A percentile compares a stretch with the other conserved stretches of the same genome.
phyloP scores from a whole-genome alignment of 2,329 filamentous ascomycete genomes.

The Verticillium alfalfae region DNA sequence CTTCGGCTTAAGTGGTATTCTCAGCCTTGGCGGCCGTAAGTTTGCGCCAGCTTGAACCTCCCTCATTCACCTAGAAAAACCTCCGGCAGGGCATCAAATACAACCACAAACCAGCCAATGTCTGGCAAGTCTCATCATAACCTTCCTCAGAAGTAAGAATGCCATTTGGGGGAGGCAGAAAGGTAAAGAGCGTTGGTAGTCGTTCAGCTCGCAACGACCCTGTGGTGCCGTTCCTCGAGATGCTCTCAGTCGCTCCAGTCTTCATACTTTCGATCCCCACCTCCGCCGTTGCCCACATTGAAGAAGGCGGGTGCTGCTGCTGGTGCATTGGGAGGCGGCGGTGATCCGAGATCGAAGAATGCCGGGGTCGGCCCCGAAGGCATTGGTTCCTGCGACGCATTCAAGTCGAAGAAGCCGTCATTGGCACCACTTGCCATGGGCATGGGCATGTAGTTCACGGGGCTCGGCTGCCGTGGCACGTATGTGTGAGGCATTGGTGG shows the following conservation, averaged over 20 bases:
- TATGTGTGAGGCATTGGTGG: not conserved
- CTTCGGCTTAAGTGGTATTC: not conserved
- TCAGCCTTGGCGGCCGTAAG: not conserved
- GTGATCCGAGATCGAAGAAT: not conserved
- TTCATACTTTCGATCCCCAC: slow-evolving; percentile 5
- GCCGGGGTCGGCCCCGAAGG: not conserved
- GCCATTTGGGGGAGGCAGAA: too few species aligned
- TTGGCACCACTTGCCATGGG: not conserved
- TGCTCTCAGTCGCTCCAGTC: slow-evolving; percentile 3
- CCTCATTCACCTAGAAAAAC: not conserved
- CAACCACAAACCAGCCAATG: not conserved
- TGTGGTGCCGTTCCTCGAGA: not conserved
- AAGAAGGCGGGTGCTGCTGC: slow-evolving; percentile 8
- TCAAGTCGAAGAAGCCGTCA: not conserved
- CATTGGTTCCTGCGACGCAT: not conserved
- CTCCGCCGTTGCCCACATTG: slow-evolving; percentile 5
- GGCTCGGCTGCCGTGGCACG: not conserved
- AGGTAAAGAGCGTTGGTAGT: too few species aligned
- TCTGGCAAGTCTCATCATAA: not conserved
- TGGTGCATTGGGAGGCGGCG: not conserved
- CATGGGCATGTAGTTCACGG: not conserved
- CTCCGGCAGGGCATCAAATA: not conserved
- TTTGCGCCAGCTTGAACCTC: not conserved
- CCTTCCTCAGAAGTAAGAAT: too few species aligned
- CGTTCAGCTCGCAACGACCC: not conserved